Percentiles rank a stretch among this genome's conserved stretches.
Evolutionary conservation across 371 early-diverging fungal species (phyloP).

Genomic region (Lichtheimia ramosa): DNA sequence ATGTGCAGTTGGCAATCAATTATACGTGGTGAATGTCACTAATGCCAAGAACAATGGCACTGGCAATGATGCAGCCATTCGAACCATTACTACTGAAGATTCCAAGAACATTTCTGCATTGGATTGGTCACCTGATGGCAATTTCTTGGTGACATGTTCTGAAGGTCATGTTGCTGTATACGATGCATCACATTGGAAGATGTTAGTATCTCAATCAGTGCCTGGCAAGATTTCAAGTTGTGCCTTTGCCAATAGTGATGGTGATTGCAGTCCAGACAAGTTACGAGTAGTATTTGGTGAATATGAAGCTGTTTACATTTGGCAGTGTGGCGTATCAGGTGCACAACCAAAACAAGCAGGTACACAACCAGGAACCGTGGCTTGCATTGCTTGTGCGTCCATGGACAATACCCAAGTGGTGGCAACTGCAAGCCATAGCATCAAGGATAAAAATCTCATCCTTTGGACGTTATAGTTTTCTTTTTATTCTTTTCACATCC

Average conservation of each 20-base stretch:
- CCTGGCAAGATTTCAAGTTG: constrained; percentile 43
- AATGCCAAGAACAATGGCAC: constrained; percentile 26
- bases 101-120: constrained; percentile 48
- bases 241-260: constrained; percentile 39
- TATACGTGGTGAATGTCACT: constrained; percentile 50
- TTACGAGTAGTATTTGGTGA: constrained; percentile 53
- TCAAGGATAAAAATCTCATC: constrained; percentile 44
- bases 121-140: constrained; percentile 67
- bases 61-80: constrained; percentile 22
- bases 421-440: constrained; percentile 37
- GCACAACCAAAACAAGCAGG: constrained; percentile 39
- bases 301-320: constrained; percentile 57
- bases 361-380: constrained; percentile 35
- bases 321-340: constrained; percentile 47
- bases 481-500: not conserved
- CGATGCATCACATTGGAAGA: constrained; percentile 52
- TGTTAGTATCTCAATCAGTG: constrained; percentile 22
- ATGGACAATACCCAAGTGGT: constrained; percentile 30
- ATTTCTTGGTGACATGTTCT: constrained; percentile 58
- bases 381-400: constrained; percentile 36
- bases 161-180: constrained; percentile 56
- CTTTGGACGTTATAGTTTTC: constrained; percentile 27
- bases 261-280: constrained; percentile 20
- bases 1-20: constrained; percentile 46
- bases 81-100: constrained; percentile 45